These are phyloP conservation scores for Aspergillus olivimuriae DNA, from an alignment of 495 filamentous ascomycete genomes.

Conservation along the genomic window DNA sequence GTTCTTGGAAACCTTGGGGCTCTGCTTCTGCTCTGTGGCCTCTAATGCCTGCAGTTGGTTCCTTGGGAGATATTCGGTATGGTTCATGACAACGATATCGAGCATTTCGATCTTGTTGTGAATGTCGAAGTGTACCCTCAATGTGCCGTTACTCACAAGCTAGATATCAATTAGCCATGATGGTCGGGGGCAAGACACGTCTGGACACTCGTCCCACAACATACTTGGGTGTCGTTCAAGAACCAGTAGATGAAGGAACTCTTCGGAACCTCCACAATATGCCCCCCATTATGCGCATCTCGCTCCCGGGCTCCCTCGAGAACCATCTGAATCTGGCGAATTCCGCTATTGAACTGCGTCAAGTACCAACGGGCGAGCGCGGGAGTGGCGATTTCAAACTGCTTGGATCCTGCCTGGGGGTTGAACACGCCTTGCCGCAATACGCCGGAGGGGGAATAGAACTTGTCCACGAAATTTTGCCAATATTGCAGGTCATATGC, in stretches of 20 bases:
- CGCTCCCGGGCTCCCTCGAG: conserved; percentile 52
- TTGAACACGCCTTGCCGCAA: conserved; percentile 59
- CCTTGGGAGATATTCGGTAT: conserved; percentile 65
- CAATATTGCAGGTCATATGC: conserved; percentile 62
- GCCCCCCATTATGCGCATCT: conserved; percentile 51
- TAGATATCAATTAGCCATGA: conserved; percentile 22
- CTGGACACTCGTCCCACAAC: conserved; percentile 13
- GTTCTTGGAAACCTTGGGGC: conserved; percentile 61
- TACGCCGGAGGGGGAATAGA: conserved; percentile 66
- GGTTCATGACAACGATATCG: conserved; percentile 55
- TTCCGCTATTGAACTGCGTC: conserved; percentile 76
- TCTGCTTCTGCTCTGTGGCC: conserved; percentile 57
- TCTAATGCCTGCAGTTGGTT: conserved; percentile 42
- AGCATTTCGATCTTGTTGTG: conserved; percentile 68
- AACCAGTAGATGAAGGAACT: conserved; percentile 70
- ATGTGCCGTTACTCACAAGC: conserved; percentile 56
- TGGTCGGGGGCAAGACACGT: neutral
- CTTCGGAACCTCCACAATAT: conserved; percentile 56
- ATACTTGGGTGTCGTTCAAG: conserved; percentile 61
- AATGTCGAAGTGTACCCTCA: conserved; percentile 60
- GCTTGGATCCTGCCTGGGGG: conserved; percentile 49
- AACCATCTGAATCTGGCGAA: conserved; percentile 71
- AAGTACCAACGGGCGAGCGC: conserved; percentile 74
- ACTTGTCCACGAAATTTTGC: conserved; percentile 66
- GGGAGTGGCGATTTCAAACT: conserved; percentile 70